These are phyloP conservation scores for Hirsutella rhossiliensis DNA, from an alignment of 2,329 filamentous ascomycete genomes.

Conservation along the genomic window DNA sequence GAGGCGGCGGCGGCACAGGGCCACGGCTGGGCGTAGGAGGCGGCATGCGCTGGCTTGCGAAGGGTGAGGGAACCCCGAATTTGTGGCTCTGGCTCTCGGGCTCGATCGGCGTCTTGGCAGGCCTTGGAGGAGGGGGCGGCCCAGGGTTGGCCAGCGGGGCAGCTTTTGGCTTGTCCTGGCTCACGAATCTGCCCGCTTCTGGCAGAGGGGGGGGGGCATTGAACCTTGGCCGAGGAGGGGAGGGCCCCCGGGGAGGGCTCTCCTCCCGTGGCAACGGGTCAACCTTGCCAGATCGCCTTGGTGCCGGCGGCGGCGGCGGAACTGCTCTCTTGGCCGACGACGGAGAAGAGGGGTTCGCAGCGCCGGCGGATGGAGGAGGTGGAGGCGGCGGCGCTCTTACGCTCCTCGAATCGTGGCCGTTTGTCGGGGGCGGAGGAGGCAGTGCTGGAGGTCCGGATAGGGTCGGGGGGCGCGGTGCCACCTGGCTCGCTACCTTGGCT, in stretches of 20 bases:
- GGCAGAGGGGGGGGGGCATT: slow-evolving; percentile 77
- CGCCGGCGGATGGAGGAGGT: slow-evolving; percentile 12
- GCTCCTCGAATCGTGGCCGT: slow-evolving; percentile 17
- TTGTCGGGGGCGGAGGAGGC: slow-evolving; percentile 15
- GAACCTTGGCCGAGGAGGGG: slow-evolving; percentile 54
- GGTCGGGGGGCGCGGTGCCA: slow-evolving; percentile 8
- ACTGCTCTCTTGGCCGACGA: slow-evolving; percentile 9
- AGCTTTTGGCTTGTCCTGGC: slow-evolving; percentile 28
- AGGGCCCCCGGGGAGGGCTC: slow-evolving; percentile 57
- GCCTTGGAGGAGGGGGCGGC: slow-evolving; percentile 28
- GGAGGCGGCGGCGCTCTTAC: slow-evolving; percentile 23
- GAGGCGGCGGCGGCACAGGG: slow-evolving; percentile 60
- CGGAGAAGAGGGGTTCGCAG: not conserved
- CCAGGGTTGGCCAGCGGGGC: slow-evolving; percentile 14
- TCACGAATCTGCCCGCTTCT: slow-evolving; percentile 79
- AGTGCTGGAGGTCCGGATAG: slow-evolving; percentile 10
- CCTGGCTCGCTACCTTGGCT: slow-evolving; percentile 19
- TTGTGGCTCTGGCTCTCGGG: slow-evolving; percentile 40
- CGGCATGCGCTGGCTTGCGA: slow-evolving; percentile 56
- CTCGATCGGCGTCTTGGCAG: slow-evolving; percentile 60
- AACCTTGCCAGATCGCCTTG: slow-evolving; percentile 44
- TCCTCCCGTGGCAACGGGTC: slow-evolving; percentile 57
- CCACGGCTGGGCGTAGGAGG: slow-evolving; percentile 66
- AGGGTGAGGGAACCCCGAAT: slow-evolving; percentile 72
- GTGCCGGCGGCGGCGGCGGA: slow-evolving; percentile 29